Conservation (phyloP, 169 alveolate genomes). For the Eimeria falciformis region DNA sequence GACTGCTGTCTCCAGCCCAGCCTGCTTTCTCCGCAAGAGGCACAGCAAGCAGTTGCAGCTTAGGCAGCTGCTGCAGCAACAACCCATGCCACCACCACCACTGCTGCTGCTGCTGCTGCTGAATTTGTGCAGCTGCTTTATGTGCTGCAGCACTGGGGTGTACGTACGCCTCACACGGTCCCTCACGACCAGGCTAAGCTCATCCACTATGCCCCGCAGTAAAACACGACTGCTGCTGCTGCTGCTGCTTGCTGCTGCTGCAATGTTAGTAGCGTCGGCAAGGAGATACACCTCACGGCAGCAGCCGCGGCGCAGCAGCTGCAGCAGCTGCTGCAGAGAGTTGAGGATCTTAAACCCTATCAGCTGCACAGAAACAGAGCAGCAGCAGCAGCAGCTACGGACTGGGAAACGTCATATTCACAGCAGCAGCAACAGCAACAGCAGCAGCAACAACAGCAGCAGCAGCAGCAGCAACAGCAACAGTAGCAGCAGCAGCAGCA, state of each 20-base stretch:
- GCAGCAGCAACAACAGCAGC: background rate
- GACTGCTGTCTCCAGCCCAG: background rate
- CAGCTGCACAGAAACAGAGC: slow-evolving; percentile 36
- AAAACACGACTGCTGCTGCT: background rate
- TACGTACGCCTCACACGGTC: slow-evolving; percentile 45
- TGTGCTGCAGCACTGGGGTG: slow-evolving; percentile 10
- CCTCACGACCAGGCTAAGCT: slow-evolving; percentile 28
- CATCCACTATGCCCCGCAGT: slow-evolving; percentile 25
- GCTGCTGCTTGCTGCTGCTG: background rate
- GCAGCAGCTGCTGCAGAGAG: slow-evolving; percentile 67
- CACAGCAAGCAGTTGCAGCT: slow-evolving; percentile 20
- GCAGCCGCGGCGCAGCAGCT: slow-evolving; percentile 44
- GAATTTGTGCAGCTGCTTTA: slow-evolving; percentile 15
- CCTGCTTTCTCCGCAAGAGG: background rate
- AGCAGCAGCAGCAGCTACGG: slow-evolving; percentile 22
- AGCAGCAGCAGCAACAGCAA: slow-evolving; percentile 36
- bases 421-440: background rate
- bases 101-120: slow-evolving; percentile 44
- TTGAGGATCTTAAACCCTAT: background rate
- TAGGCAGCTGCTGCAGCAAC: background rate
- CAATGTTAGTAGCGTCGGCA: background rate
- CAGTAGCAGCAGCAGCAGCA: slow-evolving; percentile 50
- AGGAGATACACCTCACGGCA: slow-evolving; percentile 45
- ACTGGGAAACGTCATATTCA: too few relatives aligned
- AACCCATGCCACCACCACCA: background rate